These are phyloP conservation scores for Flaveria brownii DNA, from an alignment of 129 eudicot genomes.

Conservation along the genomic window DNA sequence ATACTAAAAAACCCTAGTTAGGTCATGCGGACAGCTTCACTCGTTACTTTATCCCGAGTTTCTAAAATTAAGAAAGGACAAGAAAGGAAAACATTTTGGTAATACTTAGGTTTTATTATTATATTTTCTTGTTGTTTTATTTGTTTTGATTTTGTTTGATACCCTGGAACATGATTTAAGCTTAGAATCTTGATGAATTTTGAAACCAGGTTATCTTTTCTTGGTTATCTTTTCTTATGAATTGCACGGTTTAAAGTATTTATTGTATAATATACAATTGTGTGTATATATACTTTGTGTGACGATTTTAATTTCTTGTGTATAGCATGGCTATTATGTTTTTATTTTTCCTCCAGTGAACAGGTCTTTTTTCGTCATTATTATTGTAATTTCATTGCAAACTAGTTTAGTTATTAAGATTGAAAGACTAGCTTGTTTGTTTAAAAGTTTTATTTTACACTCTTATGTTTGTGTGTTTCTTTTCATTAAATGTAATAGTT, in stretches of 20 bases:
- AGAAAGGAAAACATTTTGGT: constrained; percentile 1
- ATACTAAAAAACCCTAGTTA: constrained; percentile 20
- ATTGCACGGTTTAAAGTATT: neutral
- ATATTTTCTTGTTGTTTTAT: neutral
- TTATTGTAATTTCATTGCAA: neutral
- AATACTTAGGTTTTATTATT: neutral
- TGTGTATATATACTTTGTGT: neutral
- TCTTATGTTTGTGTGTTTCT: neutral
- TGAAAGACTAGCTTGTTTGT: neutral
- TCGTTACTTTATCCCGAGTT: constrained; percentile 31
- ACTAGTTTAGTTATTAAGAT: neutral
- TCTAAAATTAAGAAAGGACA: neutral
- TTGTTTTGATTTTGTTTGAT: neutral
- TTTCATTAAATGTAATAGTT: neutral
- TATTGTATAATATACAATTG: neutral
- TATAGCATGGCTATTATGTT: neutral
- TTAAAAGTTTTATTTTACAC: neutral
- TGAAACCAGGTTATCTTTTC: neutral
- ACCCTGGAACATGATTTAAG: neutral
- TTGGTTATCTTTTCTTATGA: neutral
- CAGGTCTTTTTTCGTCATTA: no score
- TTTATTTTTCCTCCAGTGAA: no score
- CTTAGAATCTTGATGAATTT: neutral
- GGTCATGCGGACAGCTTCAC: constrained; percentile 49
- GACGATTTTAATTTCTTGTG: neutral